A percentile compares a stretch with the other conserved stretches of the same genome.
phyloP scores from a whole-genome alignment of 371 early-diverging fungal species.

The Dinochytrium kinnereticum region DNA sequence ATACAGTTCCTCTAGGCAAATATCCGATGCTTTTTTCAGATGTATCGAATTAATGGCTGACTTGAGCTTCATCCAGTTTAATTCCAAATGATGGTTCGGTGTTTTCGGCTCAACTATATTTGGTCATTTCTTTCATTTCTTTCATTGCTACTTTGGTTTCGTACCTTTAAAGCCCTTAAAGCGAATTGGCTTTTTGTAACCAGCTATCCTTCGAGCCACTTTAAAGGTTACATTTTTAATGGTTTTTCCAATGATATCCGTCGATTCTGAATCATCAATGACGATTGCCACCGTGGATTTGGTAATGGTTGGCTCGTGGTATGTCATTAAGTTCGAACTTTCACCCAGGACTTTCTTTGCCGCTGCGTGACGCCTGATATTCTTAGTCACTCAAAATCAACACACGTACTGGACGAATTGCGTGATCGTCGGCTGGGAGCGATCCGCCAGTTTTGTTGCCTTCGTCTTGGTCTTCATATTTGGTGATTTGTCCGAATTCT shows the following conservation, averaged over 20 bases:
- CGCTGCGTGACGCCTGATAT: too few relatives aligned
- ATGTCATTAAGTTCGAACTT: not conserved
- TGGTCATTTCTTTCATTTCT: not conserved
- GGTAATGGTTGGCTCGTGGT: not conserved
- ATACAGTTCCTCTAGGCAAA: slow-evolving; percentile 7
- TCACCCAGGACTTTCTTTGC: not conserved
- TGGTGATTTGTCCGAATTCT: too few relatives aligned
- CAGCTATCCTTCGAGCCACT: not conserved
- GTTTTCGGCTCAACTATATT: not conserved
- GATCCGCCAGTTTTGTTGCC: too few relatives aligned
- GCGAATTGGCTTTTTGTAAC: not conserved
- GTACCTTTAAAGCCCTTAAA: slow-evolving; percentile 15
- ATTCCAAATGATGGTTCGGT: not conserved
- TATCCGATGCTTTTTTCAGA: not conserved
- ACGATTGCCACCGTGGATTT: not conserved
- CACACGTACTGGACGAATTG: not conserved
- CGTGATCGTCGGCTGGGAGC: not conserved
- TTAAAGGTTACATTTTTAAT: not conserved
- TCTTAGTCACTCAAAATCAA: too few relatives aligned
- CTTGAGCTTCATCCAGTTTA: not conserved
- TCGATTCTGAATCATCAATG: not conserved
- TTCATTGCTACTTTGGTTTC: too few relatives aligned
- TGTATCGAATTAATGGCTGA: not conserved
- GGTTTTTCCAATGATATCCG: not conserved
- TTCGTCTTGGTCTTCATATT: too few relatives aligned